A percentile compares a stretch with the other conserved stretches of the same genome.
Evolutionary conservation across 768 basidiomycete species (phyloP).

Genomic region (Lentinula boryana): DNA sequence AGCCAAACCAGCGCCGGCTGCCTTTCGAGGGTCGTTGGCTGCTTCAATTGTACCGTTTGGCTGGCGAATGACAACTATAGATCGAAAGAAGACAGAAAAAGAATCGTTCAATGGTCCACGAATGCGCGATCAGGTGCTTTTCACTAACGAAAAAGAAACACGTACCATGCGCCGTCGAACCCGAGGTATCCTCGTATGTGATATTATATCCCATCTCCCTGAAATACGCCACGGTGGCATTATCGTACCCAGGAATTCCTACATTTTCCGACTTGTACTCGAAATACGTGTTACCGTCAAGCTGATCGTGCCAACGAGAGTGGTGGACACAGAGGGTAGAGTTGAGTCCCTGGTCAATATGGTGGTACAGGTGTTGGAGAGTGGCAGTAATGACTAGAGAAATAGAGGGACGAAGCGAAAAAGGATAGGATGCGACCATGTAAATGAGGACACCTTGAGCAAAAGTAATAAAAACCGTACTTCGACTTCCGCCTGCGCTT

Average conservation of each 20-base stretch:
- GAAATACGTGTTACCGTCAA: slow-evolving; percentile 15
- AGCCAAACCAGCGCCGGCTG: slow-evolving; percentile 7
- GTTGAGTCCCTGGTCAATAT: slow-evolving; percentile 24
- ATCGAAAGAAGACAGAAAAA: neutral
- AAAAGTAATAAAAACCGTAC: neutral
- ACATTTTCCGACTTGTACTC: slow-evolving; percentile 11
- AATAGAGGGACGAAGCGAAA: neutral
- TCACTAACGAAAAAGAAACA: neutral
- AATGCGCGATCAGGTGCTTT: no score
- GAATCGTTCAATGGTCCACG: no score
- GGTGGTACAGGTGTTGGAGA: slow-evolving; percentile 27
- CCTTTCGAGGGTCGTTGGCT: slow-evolving; percentile 10
- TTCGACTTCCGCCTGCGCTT: slow-evolving; percentile 27
- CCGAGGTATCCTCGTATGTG: slow-evolving; percentile 8
- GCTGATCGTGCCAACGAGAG: slow-evolving; percentile 22
- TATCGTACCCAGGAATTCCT: slow-evolving; percentile 12
- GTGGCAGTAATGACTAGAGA: slow-evolving; percentile 26
- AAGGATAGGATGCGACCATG: no score
- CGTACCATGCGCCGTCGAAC: slow-evolving; percentile 10
- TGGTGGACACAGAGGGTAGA: slow-evolving; percentile 12
- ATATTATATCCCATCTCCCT: slow-evolving; percentile 11
- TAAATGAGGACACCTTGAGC: no score
- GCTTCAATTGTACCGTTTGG: slow-evolving; percentile 9
- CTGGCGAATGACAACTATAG: slow-evolving; percentile 8
- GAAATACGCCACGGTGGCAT: slow-evolving; percentile 13